Conservation (phyloP, 257 asterid species). For the Agastache rugosa region DNA sequence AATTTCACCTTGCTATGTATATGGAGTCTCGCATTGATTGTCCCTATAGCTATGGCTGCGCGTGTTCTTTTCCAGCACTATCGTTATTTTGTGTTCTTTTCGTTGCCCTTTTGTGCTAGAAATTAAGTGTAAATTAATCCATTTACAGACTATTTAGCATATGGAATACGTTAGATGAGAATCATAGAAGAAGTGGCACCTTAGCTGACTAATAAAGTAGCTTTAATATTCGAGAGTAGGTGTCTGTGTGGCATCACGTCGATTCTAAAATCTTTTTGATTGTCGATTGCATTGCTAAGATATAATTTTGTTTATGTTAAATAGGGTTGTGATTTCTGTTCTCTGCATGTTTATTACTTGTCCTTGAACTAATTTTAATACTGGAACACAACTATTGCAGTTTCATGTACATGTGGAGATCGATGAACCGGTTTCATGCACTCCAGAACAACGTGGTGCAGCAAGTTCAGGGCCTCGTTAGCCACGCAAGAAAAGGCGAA, state of each 20-base stretch:
- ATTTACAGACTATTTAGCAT: background rate
- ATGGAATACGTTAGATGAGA: background rate
- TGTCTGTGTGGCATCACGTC: background rate
- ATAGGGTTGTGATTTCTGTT: background rate
- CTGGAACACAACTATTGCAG: constrained; percentile 44
- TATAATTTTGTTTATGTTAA: background rate
- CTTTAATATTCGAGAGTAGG: background rate
- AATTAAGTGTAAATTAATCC: background rate
- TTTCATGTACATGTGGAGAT: constrained; percentile 98
- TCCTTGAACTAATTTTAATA: background rate
- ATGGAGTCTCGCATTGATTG: background rate
- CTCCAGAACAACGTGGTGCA: constrained; percentile 81
- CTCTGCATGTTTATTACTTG: constrained; percentile 8
- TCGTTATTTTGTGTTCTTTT: background rate
- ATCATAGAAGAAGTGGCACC: background rate
- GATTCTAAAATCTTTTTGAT: background rate
- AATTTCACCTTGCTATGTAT: background rate
- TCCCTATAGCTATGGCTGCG: too few species aligned
- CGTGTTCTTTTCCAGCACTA: too few species aligned
- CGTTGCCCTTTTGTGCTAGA: background rate
- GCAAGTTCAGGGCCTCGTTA: constrained; percentile 89
- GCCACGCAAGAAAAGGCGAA: constrained; percentile 51
- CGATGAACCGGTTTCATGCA: constrained; percentile 83
- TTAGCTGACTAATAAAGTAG: background rate
- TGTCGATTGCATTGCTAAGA: background rate